These are phyloP conservation scores for Amborella trichopoda DNA, from an alignment of 164 flowering plant genomes.

Conservation along the genomic window DNA sequence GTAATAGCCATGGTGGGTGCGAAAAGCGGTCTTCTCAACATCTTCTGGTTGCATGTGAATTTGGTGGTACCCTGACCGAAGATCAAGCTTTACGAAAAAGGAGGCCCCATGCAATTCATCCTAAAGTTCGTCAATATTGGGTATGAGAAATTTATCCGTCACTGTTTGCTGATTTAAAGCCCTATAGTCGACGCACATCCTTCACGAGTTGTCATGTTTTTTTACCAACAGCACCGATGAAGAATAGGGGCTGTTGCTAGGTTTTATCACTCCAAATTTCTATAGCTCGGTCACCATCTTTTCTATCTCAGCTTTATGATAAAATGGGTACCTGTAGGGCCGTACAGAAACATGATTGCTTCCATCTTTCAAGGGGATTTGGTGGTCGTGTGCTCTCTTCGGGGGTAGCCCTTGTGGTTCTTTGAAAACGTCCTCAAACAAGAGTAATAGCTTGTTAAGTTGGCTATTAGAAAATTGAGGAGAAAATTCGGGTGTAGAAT, in stretches of 20 bases:
- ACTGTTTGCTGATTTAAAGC: background rate
- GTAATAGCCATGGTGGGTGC: background rate
- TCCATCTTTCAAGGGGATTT: background rate
- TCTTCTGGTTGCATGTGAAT: constrained; percentile 3
- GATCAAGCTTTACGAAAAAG: background rate
- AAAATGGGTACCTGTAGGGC: background rate
- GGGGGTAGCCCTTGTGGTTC: too few species aligned
- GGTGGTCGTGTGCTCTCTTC: background rate
- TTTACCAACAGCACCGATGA: background rate
- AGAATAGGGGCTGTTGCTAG: background rate
- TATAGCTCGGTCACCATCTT: background rate
- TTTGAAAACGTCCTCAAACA: too few species aligned
- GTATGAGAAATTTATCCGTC: background rate
- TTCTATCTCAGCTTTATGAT: background rate
- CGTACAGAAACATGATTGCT: background rate
- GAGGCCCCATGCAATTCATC: background rate
- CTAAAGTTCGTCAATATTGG: background rate
- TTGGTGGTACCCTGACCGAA: constrained; percentile 2
- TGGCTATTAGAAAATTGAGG: too few species aligned
- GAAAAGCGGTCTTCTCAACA: constrained; percentile 3
- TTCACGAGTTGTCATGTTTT: background rate
- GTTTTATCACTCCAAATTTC: background rate
- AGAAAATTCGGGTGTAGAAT: too few species aligned
- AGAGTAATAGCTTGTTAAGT: too few species aligned
- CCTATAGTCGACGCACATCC: background rate